A percentile compares a stretch with the other conserved stretches of the same genome.
These are phyloP conservation scores for Ascobolus immersus DNA, from an alignment of 495 filamentous ascomycete genomes.

Conservation along the genomic window DNA sequence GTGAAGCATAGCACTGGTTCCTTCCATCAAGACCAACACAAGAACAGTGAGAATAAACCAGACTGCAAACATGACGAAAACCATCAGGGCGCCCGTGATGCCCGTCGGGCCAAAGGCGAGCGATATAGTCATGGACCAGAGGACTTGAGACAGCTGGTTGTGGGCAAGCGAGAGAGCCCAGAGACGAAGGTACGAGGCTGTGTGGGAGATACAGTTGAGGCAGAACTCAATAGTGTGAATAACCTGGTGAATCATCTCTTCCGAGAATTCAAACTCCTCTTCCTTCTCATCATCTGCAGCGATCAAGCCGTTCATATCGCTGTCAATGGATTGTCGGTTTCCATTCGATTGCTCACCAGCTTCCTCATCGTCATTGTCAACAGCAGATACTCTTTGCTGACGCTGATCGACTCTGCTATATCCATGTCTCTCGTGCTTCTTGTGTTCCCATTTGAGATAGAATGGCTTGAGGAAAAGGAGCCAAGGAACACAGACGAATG, in stretches of 20 bases:
- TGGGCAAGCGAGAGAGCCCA: slow-evolving; percentile 90
- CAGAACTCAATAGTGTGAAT: slow-evolving; percentile 72
- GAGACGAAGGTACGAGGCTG: slow-evolving; percentile 90
- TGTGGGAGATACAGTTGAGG: slow-evolving; percentile 92
- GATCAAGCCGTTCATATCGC: slow-evolving; percentile 79
- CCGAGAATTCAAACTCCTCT: slow-evolving; percentile 87
- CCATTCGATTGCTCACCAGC: slow-evolving; percentile 23
- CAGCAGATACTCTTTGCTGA: slow-evolving; percentile 55
- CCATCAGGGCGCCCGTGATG: slow-evolving; percentile 45
- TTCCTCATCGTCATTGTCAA: slow-evolving; percentile 58
- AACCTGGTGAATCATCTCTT: slow-evolving; percentile 95
- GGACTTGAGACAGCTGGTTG: slow-evolving; percentile 84
- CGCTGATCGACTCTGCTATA: slow-evolving; percentile 74
- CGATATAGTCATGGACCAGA: slow-evolving; percentile 86
- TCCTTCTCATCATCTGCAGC: slow-evolving; percentile 66
- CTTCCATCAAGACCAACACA: slow-evolving; percentile 45
- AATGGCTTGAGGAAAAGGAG: slow-evolving; percentile 87
- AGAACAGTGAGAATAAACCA: slow-evolving; percentile 57
- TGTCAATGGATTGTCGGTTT: slow-evolving; percentile 41
- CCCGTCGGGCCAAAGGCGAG: slow-evolving; percentile 43
- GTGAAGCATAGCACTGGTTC: slow-evolving; percentile 76
- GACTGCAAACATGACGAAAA: slow-evolving; percentile 51
- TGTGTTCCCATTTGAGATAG: slow-evolving; percentile 78
- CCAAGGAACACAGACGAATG: slow-evolving; percentile 63
- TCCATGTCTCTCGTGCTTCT: slow-evolving; percentile 57